Conservation (phyloP, 208 protist species). For the Acanthamoeba rhysodes region DNA sequence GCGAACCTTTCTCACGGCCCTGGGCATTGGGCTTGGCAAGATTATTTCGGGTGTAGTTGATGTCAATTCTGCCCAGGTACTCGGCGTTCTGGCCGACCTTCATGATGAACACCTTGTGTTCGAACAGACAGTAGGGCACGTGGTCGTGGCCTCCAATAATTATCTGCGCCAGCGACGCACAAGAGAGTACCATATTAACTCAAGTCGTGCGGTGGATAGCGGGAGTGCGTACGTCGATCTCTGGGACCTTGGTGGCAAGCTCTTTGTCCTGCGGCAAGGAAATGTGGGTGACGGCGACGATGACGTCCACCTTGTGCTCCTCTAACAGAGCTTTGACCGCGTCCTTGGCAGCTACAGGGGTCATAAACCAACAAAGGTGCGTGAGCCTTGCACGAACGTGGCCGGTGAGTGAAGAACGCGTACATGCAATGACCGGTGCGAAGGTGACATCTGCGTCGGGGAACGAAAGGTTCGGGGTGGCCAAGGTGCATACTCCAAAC, state of each 20-base stretch:
- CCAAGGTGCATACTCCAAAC: constrained; percentile 41
- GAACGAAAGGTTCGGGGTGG: constrained; percentile 51
- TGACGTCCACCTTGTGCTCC: constrained; percentile 56
- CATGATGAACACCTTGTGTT: constrained; percentile 58
- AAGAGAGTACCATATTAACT: not conserved
- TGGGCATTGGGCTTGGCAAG: not conserved
- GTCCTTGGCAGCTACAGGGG: not conserved
- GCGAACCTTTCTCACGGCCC: not conserved
- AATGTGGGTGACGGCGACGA: constrained; percentile 43
- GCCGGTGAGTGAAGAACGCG: not conserved
- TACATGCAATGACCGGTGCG: constrained; percentile 33
- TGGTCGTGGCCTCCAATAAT: constrained; percentile 72
- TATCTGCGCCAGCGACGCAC: not conserved
- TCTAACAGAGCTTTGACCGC: constrained; percentile 22
- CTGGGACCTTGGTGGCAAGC: constrained; percentile 36
- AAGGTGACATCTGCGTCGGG: constrained; percentile 56
- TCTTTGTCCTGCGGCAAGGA: constrained; percentile 69
- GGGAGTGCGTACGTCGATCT: constrained; percentile 38
- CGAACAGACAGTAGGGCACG: constrained; percentile 45
- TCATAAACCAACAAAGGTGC: not conserved
- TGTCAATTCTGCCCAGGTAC: constrained; percentile 55
- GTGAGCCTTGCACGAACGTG: not conserved
- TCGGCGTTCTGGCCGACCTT: constrained; percentile 71
- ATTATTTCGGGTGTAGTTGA: not conserved
- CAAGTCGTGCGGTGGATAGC: not conserved